These are phyloP conservation scores for Penicillium parvum DNA, from an alignment of 495 filamentous ascomycete species.

Conservation along the genomic window DNA sequence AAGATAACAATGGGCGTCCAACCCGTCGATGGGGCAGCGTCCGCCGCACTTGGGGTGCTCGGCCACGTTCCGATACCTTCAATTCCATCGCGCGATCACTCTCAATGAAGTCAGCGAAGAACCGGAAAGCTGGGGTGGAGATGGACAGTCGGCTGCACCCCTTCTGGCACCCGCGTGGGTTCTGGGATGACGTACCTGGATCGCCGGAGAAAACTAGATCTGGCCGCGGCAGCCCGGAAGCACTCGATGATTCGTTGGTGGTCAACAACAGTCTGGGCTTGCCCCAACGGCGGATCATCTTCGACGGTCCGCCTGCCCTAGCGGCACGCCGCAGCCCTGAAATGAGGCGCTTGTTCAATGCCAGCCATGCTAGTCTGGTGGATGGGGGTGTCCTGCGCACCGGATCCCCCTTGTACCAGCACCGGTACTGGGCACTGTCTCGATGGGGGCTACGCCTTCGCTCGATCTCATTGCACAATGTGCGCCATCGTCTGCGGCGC, in stretches of 20 bases:
- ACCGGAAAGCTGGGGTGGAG: conserved; percentile 40
- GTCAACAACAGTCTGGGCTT: conserved; percentile 51
- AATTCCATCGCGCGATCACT: conserved; percentile 37
- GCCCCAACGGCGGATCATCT: conserved; percentile 49
- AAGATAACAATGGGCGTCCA: conserved; percentile 37
- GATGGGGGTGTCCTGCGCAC: conserved; percentile 29
- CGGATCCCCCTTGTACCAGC: conserved; percentile 31
- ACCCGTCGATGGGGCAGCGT: conserved; percentile 48
- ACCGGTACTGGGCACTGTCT: conserved; percentile 42
- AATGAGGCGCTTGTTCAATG: conserved; percentile 25
- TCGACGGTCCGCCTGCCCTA: conserved; percentile 35
- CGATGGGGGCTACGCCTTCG: conserved; percentile 47
- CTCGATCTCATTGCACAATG: conserved; percentile 48
- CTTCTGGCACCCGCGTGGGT: conserved; percentile 73
- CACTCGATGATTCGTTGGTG: conserved; percentile 24
- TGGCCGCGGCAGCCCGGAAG: conserved; percentile 10
- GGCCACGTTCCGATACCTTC: conserved; percentile 54
- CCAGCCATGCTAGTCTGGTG: conserved; percentile 32
- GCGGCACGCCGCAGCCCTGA: conserved; percentile 41
- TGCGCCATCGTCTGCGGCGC: conserved; percentile 51
- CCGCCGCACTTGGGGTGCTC: conserved; percentile 53
- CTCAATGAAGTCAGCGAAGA: conserved; percentile 41
- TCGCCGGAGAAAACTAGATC: conserved; percentile 26
- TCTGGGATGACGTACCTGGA: conserved; percentile 59
- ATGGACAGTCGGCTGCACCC: conserved; percentile 63